Percentiles rank a stretch among this genome's conserved stretches.
Conservation (phyloP, 2,329 filamentous ascomycete species). For the Xylaria digitata region DNA sequence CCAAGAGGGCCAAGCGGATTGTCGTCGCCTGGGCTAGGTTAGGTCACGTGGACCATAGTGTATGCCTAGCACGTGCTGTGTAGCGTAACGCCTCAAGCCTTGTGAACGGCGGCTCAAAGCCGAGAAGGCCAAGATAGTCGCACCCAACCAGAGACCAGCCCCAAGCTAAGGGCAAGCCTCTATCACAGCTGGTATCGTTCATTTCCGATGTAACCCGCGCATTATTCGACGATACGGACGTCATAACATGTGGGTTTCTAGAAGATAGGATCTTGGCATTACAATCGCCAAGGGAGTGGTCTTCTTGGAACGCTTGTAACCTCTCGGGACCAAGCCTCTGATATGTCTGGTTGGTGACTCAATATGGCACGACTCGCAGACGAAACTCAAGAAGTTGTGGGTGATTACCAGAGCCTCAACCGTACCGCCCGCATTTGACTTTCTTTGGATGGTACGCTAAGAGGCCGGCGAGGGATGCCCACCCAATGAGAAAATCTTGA, state of each 20-base stretch:
- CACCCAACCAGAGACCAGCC: slow-evolving; percentile 12
- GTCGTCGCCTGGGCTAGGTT: background rate
- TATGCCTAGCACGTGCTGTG: slow-evolving; percentile 12
- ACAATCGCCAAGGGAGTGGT: slow-evolving; percentile 40
- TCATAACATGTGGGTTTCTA: slow-evolving; percentile 22
- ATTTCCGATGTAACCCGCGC: slow-evolving; percentile 22
- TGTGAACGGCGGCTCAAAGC: background rate
- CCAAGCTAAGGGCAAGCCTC: slow-evolving; percentile 10
- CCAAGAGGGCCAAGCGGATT: too few relatives aligned
- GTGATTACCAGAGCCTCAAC: slow-evolving; percentile 19
- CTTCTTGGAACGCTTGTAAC: slow-evolving; percentile 30
- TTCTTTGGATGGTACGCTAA: slow-evolving; percentile 34
- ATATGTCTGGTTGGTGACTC: slow-evolving; percentile 1
- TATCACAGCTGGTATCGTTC: background rate
- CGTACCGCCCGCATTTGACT: slow-evolving; percentile 34
- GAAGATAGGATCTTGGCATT: slow-evolving; percentile 40
- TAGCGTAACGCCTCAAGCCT: slow-evolving; percentile 2
- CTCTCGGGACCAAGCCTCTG: slow-evolving; percentile 20
- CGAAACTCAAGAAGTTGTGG: background rate
- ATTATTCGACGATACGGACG: slow-evolving; percentile 3
- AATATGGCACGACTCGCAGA: background rate
- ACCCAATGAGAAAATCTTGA: slow-evolving; percentile 22
- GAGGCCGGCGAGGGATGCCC: background rate
- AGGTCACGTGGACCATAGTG: slow-evolving; percentile 28
- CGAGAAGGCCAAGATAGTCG: slow-evolving; percentile 16